Base-by-base conservation (phyloP, 2,329 filamentous ascomycete genomes). In the Ophiocordyceps camponoti-floridani region DNA sequence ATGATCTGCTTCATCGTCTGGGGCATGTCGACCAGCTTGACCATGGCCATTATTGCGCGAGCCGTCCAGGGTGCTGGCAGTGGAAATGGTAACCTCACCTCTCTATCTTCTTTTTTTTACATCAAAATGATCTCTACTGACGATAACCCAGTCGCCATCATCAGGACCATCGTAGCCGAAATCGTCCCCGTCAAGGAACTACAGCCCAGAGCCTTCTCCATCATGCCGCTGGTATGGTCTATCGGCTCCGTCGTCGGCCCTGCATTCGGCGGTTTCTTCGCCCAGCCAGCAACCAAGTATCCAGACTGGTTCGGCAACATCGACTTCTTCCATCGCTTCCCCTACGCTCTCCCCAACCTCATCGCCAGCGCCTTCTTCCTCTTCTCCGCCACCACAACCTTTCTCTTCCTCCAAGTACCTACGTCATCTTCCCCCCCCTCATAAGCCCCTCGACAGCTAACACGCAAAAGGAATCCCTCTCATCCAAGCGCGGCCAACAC, bases 151-250 rank as follows among this genome's bases (percentile, higher is more conserved):
- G 81, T 89, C n/a, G 84, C 91, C 1, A 95, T 95, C 49, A 81
- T 95, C 50, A 69, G 88, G 51, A 94, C 86, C 14, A 86, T 91
- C 66, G 87, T 95, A 2, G 89, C 89, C 0, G 89, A 95, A 60
- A 79, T 95, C 72, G 87, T 94, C 2, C 84, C 86, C 0, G 79
- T 91, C 59, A 86, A 75, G 58, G 82, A 87, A 56, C 68, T 94
- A 7, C 89, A 95, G 56, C 88, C 89, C 0, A 70, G 78, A 44
- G 91, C 91, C 0, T 96, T 96, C 60, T 87, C 82, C 50, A 70
- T 96, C 41, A 95, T 96, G 88, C 89, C 89, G 4, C 64, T 96
- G 14, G 84, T 76, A 30, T 96, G 86, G 82, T 87, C 80, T 11
- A 67, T 95, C 44, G 89, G 89, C 1, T 83, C 79, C 33, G 85